Evolutionary conservation across 2,329 filamentous ascomycete genomes (phyloP), one percentile per base, ranked within the genome.

Genomic region (Penicillium brevicompactum): DNA sequence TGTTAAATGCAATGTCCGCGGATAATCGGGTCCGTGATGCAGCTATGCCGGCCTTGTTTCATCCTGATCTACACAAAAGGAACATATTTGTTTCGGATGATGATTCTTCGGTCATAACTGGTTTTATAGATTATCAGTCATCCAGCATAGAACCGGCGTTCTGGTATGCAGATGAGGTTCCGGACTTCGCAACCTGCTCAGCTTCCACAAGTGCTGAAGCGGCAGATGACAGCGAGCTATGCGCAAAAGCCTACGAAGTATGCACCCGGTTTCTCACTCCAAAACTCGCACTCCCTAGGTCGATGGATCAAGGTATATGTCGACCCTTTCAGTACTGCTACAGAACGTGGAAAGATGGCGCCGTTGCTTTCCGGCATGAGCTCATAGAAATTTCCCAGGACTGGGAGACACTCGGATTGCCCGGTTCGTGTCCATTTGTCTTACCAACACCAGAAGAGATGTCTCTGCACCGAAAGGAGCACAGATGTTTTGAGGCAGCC

Each of bases 271-370:
- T 67, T 48, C 58, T 68, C 2, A 58, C 61, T 14, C 70, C 68
- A 16, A 74, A 65, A 43, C 60, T 77, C 21, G 55, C 63, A 16
- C 47, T 45, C 4, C 61, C 72, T 18, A 68, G 70, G 55, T 68
- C 64, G 32, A 70, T 75, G 54, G 65, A 78, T 32, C 64, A 76
- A 43, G 8, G 31, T 8, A 34, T 13, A 2, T 34, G 14, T 10
- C 31, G 31, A 34, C 31, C 31, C 31, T 76, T 78, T 56, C 67
- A 64, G 30, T 78, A 76, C 62, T 73, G 68, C 59, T 68, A 73
- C 55, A 69, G 68, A 50, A 76, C 74, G 6, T 79, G 73, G 74
- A 73, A 71, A 54, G 70, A 78, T 60, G 70, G 76, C 7, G 68
- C 68, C 16, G 67, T 73, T 48, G 72, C 70, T 14, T 67, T 78